Evolutionary conservation across 345 rosid species (phyloP).

Genomic region (Populus simonii): DNA sequence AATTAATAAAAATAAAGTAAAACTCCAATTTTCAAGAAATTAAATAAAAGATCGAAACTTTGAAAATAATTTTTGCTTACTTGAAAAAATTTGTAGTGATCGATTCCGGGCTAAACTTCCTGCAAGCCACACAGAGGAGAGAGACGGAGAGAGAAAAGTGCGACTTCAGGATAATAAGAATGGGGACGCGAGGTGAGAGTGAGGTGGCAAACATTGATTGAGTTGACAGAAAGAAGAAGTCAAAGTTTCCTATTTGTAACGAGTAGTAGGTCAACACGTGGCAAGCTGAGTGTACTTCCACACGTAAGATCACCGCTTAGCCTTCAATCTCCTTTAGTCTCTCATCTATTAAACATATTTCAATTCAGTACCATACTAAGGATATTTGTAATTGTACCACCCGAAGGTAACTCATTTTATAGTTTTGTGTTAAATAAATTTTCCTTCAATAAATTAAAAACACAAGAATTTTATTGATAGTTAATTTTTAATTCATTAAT

Average conservation of each 20-base stretch:
- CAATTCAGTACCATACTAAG: neutral
- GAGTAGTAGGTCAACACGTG: neutral
- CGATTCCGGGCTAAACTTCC: neutral
- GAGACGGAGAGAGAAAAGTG: neutral
- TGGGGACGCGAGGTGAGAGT: conserved; percentile 7
- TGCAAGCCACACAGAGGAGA: neutral
- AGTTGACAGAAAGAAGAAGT: neutral
- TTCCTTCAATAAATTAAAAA: too few species aligned
- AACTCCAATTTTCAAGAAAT: neutral
- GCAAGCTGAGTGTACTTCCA: neutral
- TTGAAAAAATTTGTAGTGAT: neutral
- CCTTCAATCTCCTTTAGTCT: neutral
- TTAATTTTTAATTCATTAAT: too few species aligned
- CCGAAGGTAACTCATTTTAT: neutral
- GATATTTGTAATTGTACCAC: neutral
- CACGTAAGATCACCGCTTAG: conserved; percentile 1
- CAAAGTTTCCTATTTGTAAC: neutral
- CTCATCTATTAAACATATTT: neutral
- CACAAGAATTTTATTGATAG: neutral
- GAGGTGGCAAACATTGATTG: neutral
- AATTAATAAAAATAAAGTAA: neutral
- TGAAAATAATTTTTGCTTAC: neutral
- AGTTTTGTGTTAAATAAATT: neutral
- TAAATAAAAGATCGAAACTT: neutral
- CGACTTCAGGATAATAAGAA: conserved; percentile 17